Percentiles rank a stretch among this genome's conserved stretches.
These are phyloP conservation scores for Diaporthe nobilis DNA, from an alignment of 2,329 filamentous ascomycete genomes.

Conservation along the genomic window DNA sequence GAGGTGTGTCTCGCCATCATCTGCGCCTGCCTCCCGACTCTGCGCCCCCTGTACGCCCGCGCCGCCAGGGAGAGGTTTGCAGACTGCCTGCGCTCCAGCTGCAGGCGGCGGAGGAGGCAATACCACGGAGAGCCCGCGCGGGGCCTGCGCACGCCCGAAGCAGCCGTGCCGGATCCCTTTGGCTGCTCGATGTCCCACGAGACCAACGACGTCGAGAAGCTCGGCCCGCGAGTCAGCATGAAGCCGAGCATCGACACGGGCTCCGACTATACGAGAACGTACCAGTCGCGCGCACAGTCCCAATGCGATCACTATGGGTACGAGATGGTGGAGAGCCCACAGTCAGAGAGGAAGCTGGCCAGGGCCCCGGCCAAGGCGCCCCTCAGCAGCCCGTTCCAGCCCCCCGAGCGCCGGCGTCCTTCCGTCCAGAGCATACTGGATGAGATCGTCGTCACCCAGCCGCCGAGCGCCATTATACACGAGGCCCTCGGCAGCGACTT, in stretches of 20 bases:
- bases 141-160: not conserved
- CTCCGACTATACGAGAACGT: not conserved
- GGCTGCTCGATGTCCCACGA: not conserved
- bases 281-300: not conserved
- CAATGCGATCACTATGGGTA: not conserved
- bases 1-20: slow-evolving; percentile 22
- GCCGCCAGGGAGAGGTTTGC: not conserved
- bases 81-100: not conserved
- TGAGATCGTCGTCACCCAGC: slow-evolving; percentile 23
- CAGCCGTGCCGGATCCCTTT: not conserved
- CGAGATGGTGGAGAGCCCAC: not conserved
- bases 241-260: not conserved
- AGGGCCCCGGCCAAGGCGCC: not conserved
- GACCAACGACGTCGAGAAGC: not conserved
- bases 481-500: slow-evolving; percentile 15
- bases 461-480: slow-evolving; percentile 20
- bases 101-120: not conserved
- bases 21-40: slow-evolving; percentile 21
- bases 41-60: slow-evolving; percentile 1
- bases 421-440: slow-evolving; percentile 23
- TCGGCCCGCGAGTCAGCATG: not conserved
- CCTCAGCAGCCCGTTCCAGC: not conserved
- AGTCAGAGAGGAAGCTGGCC: not conserved
- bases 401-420: slow-evolving; percentile 17
- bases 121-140: not conserved